These are phyloP conservation scores for Tolypocladium cylindrosporum DNA, from an alignment of 2,329 filamentous ascomycete genomes.

Conservation along the genomic window DNA sequence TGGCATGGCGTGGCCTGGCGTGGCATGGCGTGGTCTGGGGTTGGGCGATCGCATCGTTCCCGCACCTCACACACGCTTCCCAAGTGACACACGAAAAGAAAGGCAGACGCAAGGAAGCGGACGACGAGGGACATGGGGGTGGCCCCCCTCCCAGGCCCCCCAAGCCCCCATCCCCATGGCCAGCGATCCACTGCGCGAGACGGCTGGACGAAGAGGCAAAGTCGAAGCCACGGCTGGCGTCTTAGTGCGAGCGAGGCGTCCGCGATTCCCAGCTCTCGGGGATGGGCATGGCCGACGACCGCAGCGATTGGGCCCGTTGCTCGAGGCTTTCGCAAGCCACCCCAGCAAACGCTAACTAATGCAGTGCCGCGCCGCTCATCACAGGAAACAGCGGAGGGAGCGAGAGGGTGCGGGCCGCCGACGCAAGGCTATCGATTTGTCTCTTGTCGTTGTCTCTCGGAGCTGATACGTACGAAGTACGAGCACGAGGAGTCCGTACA, in stretches of 20 bases:
- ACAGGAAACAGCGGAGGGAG: neutral
- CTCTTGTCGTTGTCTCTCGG: neutral
- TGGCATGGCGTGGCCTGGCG: neutral
- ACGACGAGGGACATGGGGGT: neutral
- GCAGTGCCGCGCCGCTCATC: neutral
- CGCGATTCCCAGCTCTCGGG: neutral
- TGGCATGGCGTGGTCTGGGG: slow-evolving; percentile 15
- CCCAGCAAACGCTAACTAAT: neutral
- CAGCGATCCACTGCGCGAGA: neutral
- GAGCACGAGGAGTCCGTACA: too few relatives aligned
- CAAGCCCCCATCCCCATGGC: neutral
- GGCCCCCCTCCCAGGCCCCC: neutral
- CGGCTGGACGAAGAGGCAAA: neutral
- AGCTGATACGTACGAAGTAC: neutral
- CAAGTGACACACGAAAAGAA: neutral
- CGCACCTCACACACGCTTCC: slow-evolving; percentile 17
- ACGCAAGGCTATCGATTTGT: neutral
- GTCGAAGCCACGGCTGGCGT: neutral
- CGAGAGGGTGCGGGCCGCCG: neutral
- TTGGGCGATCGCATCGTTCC: slow-evolving; percentile 20
- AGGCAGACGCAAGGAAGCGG: slow-evolving; percentile 1
- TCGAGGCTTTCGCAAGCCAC: neutral
- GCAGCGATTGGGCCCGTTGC: neutral
- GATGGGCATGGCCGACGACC: neutral
- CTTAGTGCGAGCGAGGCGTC: neutral